Conservation (phyloP, 2,329 filamentous ascomycete genomes). For the Furcasterigmium furcatum region DNA sequence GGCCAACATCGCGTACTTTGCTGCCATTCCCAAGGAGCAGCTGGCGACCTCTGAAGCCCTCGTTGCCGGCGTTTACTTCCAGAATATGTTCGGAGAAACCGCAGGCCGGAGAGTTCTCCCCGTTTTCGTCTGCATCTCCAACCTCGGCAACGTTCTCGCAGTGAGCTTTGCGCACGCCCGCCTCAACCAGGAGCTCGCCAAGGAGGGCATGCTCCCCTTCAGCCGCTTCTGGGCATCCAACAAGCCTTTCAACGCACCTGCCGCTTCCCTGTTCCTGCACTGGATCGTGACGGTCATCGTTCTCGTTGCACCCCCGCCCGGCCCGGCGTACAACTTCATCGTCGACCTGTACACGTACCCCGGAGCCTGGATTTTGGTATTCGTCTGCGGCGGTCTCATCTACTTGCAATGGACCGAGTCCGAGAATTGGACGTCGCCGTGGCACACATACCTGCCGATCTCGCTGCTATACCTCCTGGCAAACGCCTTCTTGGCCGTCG, state of each 20-base stretch:
- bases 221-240: conserved; percentile 67
- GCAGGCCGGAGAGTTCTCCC: conserved; percentile 46
- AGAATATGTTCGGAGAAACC: conserved; percentile 55
- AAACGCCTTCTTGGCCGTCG: conserved; percentile 49
- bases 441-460: conserved; percentile 46
- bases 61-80: conserved; percentile 59
- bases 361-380: conserved; percentile 49
- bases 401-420: conserved; percentile 46
- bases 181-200: conserved; percentile 64
- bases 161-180: conserved; percentile 58
- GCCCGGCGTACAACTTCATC: conserved; percentile 67
- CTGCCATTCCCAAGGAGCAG: conserved; percentile 56
- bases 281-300: conserved; percentile 64
- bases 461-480: conserved; percentile 44
- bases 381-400: conserved; percentile 47
- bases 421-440: conserved; percentile 51
- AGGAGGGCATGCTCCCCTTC: conserved; percentile 66
- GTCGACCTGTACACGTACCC: conserved; percentile 51
- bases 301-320: conserved; percentile 63
- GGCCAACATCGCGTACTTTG: conserved; percentile 64
- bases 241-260: conserved; percentile 63
- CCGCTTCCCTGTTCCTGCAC: conserved; percentile 60
- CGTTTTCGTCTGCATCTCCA: conserved; percentile 58
- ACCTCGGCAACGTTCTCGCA: conserved; percentile 59
- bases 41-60: conserved; percentile 56